Base-by-base conservation (phyloP, 2,329 filamentous ascomycete genomes). In the Fonsecaea erecta region DNA sequence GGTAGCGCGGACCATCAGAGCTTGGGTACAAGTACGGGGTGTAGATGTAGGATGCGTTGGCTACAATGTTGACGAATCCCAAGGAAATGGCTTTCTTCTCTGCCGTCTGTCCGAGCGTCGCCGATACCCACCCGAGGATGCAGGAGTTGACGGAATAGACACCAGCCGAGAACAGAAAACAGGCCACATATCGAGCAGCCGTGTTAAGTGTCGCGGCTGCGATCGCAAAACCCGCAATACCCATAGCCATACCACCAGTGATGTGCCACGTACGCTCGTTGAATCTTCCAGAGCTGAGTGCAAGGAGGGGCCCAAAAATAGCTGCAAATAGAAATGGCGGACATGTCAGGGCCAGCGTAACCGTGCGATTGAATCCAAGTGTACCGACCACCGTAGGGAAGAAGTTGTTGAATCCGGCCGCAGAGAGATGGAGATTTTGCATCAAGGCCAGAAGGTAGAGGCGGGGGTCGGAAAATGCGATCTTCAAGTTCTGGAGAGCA, bases 31-130 rank as follows among this genome's bases (percentile, higher is more conserved):
- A 84, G 71, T 89, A 90, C 62, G 81, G 83, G 0, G 87, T 87
- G 73, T 90, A 92, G 69, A 93, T 92, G 53, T 84, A 87, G 40
- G 85, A 86, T 6, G 83, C 81, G 74, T 93, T 92, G n/a, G 84
- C 86, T 6, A 91, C 81, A 1, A 88, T 87, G 53, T 81, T 80
- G 16, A 79, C 78, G 51, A 80, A 76, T 0, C 76, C 76, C 18
- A 80, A 71, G 5, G 74, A 72, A 6, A 79, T 77, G 14, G 79
- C 78, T 58, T 78, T 78, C 70, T 81, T 82, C 68, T 81, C 79
- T 1, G 3, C 75, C 74, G 18, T 79, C 71, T 7, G 77, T 76
- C 90, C 90, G 55, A 94, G 82, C 0, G 88, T 89, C 1, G 75
- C 74, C 0, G 76, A 76, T 0, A 78, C 77, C 79, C 79, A 81